Evolutionary conservation across 441 rosid genomes (phyloP).

Genomic region (Syzygium malaccense): DNA sequence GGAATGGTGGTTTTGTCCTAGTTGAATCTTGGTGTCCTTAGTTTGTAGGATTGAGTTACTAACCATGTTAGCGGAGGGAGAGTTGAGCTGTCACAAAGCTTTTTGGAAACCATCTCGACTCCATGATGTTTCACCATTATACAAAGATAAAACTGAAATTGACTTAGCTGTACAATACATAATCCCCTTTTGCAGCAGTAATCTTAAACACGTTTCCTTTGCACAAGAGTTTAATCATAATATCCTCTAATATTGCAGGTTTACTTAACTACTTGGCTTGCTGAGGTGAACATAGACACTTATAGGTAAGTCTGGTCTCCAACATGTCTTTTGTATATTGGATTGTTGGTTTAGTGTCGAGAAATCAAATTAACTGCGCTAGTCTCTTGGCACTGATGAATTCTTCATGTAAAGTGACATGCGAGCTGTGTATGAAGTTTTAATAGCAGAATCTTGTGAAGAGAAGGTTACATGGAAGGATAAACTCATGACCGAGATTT

Average conservation of each 20-base stretch:
- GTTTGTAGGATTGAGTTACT: neutral
- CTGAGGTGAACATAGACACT: constrained; percentile 60
- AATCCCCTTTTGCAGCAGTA: neutral
- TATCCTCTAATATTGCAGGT: constrained; percentile 26
- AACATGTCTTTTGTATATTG: neutral
- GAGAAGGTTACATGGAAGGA: neutral
- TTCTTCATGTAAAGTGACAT: neutral
- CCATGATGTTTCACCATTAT: neutral
- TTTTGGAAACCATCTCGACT: neutral
- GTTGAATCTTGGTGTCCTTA: neutral
- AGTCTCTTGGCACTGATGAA: neutral
- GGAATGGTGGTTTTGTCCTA: neutral
- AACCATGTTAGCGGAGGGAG: neutral
- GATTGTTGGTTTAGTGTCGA: neutral
- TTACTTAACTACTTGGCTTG: constrained; percentile 76
- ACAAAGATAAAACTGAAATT: neutral
- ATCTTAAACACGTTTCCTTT: neutral
- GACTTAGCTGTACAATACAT: neutral
- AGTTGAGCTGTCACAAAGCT: neutral
- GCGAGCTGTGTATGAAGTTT: neutral
- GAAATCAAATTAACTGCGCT: neutral
- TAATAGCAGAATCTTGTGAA: neutral
- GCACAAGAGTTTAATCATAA: neutral
- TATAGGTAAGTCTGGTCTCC: constrained; percentile 38
- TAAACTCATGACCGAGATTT: neutral